phyloP scores from a whole-genome alignment of 306 rosid species.

The Vicia faba region DNA sequence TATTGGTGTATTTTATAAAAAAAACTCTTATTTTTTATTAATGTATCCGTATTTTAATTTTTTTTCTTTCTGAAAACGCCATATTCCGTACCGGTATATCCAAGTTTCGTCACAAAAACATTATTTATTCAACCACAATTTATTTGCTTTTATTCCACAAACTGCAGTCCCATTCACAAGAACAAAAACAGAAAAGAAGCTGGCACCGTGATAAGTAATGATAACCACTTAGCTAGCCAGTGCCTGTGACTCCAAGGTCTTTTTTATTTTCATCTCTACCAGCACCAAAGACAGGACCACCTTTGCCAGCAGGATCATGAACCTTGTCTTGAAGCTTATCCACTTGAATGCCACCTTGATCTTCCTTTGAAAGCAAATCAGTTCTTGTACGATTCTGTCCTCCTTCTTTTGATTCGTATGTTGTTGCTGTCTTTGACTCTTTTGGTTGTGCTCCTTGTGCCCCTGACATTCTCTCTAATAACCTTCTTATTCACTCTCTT shows the following conservation, averaged over 20 bases:
- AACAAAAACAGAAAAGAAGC: too few species aligned
- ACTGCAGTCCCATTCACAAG: neutral
- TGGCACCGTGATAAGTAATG: neutral
- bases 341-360: conserved; percentile 70
- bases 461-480: conserved; percentile 53
- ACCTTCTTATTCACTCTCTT: neutral
- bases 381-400: conserved; percentile 70
- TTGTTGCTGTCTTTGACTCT: conserved; percentile 63
- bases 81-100: too few species aligned
- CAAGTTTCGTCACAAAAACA: too few species aligned
- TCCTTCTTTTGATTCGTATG: conserved; percentile 62
- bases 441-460: conserved; percentile 83
- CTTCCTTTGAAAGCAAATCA: conserved; percentile 55
- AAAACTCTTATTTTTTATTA: too few species aligned
- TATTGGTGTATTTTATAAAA: too few species aligned
- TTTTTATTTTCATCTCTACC: conserved; percentile 56
- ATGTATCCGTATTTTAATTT: too few species aligned
- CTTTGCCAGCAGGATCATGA: conserved; percentile 62
- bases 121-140: neutral
- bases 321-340: conserved; percentile 79
- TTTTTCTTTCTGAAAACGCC: too few species aligned
- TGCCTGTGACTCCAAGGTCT: conserved; percentile 79
- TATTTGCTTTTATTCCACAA: neutral
- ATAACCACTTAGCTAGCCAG: conserved; percentile 44
- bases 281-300: conserved; percentile 82